Conservation (phyloP, 1,284 basidiomycete species). For the Vanrija pseudolonga region DNA sequence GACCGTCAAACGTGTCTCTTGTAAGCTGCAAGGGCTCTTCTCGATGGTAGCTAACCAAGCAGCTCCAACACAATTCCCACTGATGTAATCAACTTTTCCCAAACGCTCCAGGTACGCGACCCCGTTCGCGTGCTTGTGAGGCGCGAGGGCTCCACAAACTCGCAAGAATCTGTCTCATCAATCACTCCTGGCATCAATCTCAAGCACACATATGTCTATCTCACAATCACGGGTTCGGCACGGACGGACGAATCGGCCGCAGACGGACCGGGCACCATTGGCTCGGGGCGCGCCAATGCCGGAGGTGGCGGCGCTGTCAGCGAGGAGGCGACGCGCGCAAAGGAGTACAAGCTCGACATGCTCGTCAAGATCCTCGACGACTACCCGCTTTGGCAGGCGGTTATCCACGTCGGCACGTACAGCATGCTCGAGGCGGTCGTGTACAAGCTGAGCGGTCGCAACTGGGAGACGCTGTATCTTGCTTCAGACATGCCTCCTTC, state of each 20-base stretch:
- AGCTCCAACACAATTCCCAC: conserved; percentile 58
- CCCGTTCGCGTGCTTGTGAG: conserved; percentile 93
- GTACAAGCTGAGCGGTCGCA: conserved; percentile 79
- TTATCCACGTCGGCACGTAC: conserved; percentile 86
- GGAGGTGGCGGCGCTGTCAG: conserved; percentile 54
- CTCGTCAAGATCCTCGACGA: conserved; percentile 90
- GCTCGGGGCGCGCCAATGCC: conserved; percentile 62
- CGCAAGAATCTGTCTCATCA: conserved; percentile 52
- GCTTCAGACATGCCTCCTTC: conserved; percentile 66
- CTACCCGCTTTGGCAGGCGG: conserved; percentile 62
- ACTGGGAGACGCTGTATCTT: conserved; percentile 77
- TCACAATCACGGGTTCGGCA: conserved; percentile 79
- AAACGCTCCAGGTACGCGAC: conserved; percentile 69
- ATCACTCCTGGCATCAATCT: conserved; percentile 60
- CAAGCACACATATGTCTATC: conserved; percentile 87
- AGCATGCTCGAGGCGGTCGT: conserved; percentile 77
- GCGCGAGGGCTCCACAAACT: conserved; percentile 68
- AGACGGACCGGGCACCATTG: conserved; percentile 78
- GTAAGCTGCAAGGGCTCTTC: conserved; percentile 23
- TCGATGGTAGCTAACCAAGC: not conserved
- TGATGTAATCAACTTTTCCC: conserved; percentile 54
- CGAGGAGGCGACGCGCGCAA: conserved; percentile 79
- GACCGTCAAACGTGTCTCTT: conserved; percentile 96
- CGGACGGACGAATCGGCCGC: conserved; percentile 61
- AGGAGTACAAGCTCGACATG: conserved; percentile 96